Percentiles rank a stretch among this genome's conserved stretches.
These are phyloP conservation scores for Hemerocallis citrina DNA, from an alignment of 106 monocot species.

Conservation along the genomic window DNA sequence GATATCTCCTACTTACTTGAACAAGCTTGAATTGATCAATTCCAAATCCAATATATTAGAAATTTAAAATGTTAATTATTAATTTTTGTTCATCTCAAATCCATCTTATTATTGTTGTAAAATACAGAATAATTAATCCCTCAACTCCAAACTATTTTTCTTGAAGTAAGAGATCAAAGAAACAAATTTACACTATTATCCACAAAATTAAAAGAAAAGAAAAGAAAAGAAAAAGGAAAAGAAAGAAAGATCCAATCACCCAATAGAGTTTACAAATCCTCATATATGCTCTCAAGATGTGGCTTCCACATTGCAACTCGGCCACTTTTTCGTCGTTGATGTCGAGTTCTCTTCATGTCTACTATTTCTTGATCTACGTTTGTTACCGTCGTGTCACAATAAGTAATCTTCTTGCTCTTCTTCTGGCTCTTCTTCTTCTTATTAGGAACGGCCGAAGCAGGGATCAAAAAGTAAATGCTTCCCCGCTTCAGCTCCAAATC, in stretches of 20 bases:
- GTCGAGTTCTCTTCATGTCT: conserved; percentile 15
- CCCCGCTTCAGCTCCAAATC: conserved; percentile 52
- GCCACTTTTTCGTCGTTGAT: conserved; percentile 10
- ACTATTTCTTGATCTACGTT: neutral
- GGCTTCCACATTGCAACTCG: conserved; percentile 6
- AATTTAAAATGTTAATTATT: neutral
- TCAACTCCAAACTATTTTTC: neutral
- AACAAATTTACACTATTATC: conserved; percentile 1
- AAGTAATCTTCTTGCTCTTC: neutral
- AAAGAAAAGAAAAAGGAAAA: neutral
- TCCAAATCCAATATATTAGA: neutral
- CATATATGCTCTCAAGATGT: conserved; percentile 16
- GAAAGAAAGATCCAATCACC: neutral
- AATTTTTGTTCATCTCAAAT: neutral
- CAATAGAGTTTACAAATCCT: neutral
- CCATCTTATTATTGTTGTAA: neutral
- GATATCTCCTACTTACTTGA: neutral
- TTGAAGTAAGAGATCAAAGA: neutral
- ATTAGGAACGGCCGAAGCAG: conserved; percentile 21
- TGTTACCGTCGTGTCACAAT: neutral
- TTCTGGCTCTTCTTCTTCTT: conserved; percentile 10
- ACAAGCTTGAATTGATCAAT: neutral
- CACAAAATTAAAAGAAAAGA: neutral
- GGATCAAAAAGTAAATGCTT: conserved; percentile 56
- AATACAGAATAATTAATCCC: neutral